Evolutionary conservation across 2,329 filamentous ascomycete genomes (phyloP), one percentile per base, ranked within the genome.

Genomic region (Lasiodiplodia citricola): DNA sequence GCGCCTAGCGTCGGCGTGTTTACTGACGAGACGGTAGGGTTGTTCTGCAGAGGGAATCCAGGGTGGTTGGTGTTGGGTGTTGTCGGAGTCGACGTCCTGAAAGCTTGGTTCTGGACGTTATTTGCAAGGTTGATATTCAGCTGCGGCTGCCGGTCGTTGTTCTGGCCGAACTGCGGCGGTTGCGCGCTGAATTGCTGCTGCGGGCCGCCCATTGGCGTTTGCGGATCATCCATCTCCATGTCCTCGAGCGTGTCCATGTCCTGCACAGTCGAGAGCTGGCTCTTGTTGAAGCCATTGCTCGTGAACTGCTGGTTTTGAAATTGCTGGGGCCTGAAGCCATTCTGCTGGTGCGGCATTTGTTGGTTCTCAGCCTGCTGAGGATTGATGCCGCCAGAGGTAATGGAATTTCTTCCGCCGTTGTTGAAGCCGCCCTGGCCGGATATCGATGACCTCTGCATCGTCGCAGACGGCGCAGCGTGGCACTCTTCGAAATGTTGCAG

Each of bases 401-500:
- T 63, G 21, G 58, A 51, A 41, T 37, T 55, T 21, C 68, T 54
- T 38, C 57, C 63, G 23, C 52, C 38, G 21, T 70, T 68, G 38
- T 18, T 57, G 28, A 80, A 73, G 14, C 70, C 70, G 55, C 79
- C 82, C 75, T 85, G 83, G 65, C 82, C 82, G 67, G 83, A 81
- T 69, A 85, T 80, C 35, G 86, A 84, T 62, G 82, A 79, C 69
- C 83, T 81, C 69, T 76, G 74, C 41, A 80, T 56, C 8, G 58
- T 67, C 31, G 60, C 67, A 7, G 64, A 78, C 52, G 80, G 77
- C 71, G 92, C 90, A 18, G 94, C 95, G 80, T 99, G 96, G 67
- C 91, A 89, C 81, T 97, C 95, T 81, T 99, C 96, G 78, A 97
- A 99, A 80, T 99, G 96, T 78, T 97, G 94, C 57, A 99, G 85